A percentile compares a stretch with the other conserved stretches of the same genome.
Conservation (phyloP, 2,329 filamentous ascomycete species). For the Lasiodiplodia theobromae region DNA sequence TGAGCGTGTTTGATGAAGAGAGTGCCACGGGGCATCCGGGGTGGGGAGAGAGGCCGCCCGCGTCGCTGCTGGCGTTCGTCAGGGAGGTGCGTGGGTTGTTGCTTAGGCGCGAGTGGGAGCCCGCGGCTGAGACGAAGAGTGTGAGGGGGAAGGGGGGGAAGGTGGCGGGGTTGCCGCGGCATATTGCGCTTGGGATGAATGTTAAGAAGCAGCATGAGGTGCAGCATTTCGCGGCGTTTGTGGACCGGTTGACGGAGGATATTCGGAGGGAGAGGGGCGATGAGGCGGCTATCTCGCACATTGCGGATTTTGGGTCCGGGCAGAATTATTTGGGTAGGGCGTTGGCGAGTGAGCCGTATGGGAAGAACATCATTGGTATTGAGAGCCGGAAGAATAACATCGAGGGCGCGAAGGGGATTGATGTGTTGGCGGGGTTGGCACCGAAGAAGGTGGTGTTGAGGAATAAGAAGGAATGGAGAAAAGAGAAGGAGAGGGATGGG, state of each 20-base stretch:
- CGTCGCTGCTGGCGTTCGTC: constrained; percentile 74
- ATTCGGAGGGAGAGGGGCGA: constrained; percentile 44
- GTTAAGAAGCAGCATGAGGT: constrained; percentile 97
- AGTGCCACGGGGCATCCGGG: background rate
- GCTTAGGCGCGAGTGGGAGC: constrained; percentile 66
- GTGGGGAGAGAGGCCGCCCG: constrained; percentile 48
- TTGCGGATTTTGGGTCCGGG: constrained; percentile 94
- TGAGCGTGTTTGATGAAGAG: constrained; percentile 53
- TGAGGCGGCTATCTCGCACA: constrained; percentile 72
- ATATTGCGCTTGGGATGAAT: constrained; percentile 89
- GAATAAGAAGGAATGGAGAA: constrained; percentile 81
- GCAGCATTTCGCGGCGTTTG: constrained; percentile 84
- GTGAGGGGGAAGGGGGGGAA: background rate
- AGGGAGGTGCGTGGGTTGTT: constrained; percentile 72
- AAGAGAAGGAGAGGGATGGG: constrained; percentile 38
- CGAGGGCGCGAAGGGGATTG: constrained; percentile 80
- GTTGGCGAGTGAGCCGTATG: constrained; percentile 84
- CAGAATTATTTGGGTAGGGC: constrained; percentile 95
- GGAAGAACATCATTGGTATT: constrained; percentile 86
- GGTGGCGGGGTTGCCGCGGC: constrained; percentile 56
- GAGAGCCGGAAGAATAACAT: constrained; percentile 90
- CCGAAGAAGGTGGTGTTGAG: constrained; percentile 75
- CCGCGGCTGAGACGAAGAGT: background rate
- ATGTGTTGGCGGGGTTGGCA: constrained; percentile 79
- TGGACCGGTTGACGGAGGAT: constrained; percentile 69